Evolutionary conservation across 768 basidiomycete species (phyloP), one percentile per base, ranked within the genome.

Genomic region (Kwoniella botswanensis): DNA sequence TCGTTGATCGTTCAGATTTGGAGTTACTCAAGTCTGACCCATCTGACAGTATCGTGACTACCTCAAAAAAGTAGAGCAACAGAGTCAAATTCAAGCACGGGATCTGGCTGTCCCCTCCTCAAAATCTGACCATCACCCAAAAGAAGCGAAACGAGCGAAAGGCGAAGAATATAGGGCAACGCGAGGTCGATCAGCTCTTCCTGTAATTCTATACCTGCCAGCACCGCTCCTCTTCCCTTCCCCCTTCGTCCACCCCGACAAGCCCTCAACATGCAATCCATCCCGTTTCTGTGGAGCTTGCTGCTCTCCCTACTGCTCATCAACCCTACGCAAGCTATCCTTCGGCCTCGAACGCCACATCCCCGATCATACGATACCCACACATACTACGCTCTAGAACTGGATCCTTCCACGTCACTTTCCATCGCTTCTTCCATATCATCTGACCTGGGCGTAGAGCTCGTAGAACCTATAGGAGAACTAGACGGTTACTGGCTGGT

Each of bases 401-500:
- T 85, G 77, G 83, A 87, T 75, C 88, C 91, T 1, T 15, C 63
- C 56, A 76, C 79, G 6, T 82, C 85, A 10, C 85, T 86, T 71
- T 86, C 87, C 74, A 87, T 89, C 74, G 87, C 92, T 71, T 84
- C 84, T 67, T 89, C 92, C 72, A 86, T 90, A 68, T 87, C 89
- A 6, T 58, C 80, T 7, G 82, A 85, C 0, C 86, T 98, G 12
- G 90, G 89, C 15, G 90, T 93, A 22, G 91, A 98, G 84, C 85
- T 97, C 59, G 91, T 98, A 67, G 93, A 95, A 80, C 91, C 89
- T 75, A 90, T 90, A 26, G 94, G 97, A 62, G 91, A 94, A 80
- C 88, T 99, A 5, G 80, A 84, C 35, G 86, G 93, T 66, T 87
- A 92, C 84, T 99, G 93, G 92, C 85, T 99, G 18, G 89, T 97